Evolutionary conservation across 1,284 basidiomycete species (phyloP), one percentile per base, ranked within the genome.

Genomic region (Lignosus rhinocerotis): DNA sequence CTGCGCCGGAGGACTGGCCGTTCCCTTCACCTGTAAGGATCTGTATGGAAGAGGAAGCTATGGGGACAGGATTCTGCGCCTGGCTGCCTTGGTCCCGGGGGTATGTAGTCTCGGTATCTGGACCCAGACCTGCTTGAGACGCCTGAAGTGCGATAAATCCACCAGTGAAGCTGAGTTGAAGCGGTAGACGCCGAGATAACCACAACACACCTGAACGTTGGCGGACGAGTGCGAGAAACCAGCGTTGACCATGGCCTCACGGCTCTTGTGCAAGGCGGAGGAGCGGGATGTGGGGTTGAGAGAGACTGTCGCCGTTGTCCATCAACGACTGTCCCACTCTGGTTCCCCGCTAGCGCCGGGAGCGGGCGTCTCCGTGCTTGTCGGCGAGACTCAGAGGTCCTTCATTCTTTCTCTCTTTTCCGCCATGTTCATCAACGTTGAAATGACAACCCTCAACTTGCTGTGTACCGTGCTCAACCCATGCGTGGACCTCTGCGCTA

Each of bases 241-340:
- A 44, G 51, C 30, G 53, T 46, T 55, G 53, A 53, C 59, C 63
- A 64, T 64, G 58, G 58, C 60, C 63, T 62, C 60, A 33, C 55
- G 53, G 59, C 62, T 39, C 55, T 54, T 39, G 31, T 31, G 44
- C 42, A 53, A 36, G 42, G 43, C 42, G 51, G 53, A 48, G 53
- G 47, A 49, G 43, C 36, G 33, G 21, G 54, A 47, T 50, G 55
- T 44, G 60, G 48, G 51, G 53, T 49, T 47, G 50, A 32, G 53
- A 36, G 32, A 51, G 55, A 39, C 42, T 39, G 53, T 44, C 39
- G 51, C 45, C 50, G 41, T 31, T 55, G 58, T 55, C 56, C 56
- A 58, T 58, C 56, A 58, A 53, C 56, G 34, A 30, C 55, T 36
- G 30, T 38, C 46, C 41, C 54, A 42, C 56, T 42, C 34, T 14